phyloP scores from a whole-genome alignment of 257 asterid species.

The Petrea volubilis region DNA sequence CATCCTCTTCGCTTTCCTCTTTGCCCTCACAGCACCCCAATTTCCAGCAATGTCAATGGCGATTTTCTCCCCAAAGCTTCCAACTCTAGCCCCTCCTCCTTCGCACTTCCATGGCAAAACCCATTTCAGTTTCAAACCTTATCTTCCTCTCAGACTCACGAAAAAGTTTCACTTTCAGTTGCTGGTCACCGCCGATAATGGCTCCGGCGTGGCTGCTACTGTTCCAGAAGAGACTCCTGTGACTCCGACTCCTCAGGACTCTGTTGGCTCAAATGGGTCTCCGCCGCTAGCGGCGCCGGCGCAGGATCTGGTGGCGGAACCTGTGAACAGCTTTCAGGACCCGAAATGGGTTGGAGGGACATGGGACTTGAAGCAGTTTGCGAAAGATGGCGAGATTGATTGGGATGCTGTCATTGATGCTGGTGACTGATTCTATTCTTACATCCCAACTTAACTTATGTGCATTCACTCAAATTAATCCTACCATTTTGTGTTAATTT shows the following conservation, averaged over 20 bases:
- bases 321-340: constrained; percentile 46
- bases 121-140: constrained; percentile 30
- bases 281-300: constrained; percentile 31
- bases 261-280: constrained; percentile 65
- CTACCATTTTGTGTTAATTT: neutral
- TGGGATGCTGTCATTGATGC: constrained; percentile 99
- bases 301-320: constrained; percentile 33
- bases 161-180: constrained; percentile 29
- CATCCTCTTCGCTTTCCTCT: neutral
- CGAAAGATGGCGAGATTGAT: constrained; percentile 59
- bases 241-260: constrained; percentile 18
- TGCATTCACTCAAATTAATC: neutral
- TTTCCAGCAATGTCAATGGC: constrained; percentile 49
- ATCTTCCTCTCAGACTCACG: constrained; percentile 25
- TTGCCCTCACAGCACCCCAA: neutral
- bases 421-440: constrained; percentile 38
- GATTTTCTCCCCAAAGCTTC: constrained; percentile 61
- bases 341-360: constrained; percentile 83
- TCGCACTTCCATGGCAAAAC: constrained; percentile 31
- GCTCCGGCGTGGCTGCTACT: constrained; percentile 45
- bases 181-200: constrained; percentile 46
- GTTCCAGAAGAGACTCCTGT: constrained; percentile 36
- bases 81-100: constrained; percentile 38
- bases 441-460: neutral
- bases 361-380: constrained; percentile 83